phyloP scores from a whole-genome alignment of 108 stramenopile species.

The Hondaea fermentalgiana region DNA sequence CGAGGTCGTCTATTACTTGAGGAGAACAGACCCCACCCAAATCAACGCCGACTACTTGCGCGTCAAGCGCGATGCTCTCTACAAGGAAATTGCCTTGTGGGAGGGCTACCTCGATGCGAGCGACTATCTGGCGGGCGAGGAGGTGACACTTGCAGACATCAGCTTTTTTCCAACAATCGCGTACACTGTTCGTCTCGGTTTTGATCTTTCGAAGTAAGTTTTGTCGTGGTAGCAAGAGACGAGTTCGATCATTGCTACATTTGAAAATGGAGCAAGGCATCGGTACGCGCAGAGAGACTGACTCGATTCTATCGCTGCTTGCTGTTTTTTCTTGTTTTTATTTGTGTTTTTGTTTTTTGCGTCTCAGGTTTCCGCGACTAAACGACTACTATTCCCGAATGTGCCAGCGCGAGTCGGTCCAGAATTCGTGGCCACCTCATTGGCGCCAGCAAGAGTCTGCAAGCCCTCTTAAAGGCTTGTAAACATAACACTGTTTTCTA shows the following conservation, averaged over 20 bases:
- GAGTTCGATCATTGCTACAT: too few species aligned
- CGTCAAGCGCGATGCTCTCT: background rate
- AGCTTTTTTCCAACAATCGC: slow-evolving; percentile 8
- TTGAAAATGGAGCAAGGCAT: too few species aligned
- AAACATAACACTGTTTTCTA: background rate
- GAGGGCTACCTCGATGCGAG: slow-evolving; percentile 7
- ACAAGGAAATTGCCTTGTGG: background rate
- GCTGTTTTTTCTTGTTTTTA: too few species aligned
- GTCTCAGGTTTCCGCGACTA: background rate
- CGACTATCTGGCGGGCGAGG: slow-evolving; percentile 5
- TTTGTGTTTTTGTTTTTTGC: too few species aligned
- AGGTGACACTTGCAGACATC: background rate
- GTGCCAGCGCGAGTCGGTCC: background rate
- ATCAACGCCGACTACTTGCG: background rate
- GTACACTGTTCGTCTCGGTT: slow-evolving; percentile 15
- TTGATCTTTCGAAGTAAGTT: background rate
- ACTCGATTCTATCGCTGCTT: too few species aligned
- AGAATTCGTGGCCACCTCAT: slow-evolving; percentile 19
- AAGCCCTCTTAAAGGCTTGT: background rate
- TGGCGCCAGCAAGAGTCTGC: background rate
- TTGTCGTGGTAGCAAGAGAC: too few species aligned
- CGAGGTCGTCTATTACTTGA: slow-evolving; percentile 10
- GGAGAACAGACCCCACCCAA: background rate
- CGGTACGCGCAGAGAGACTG: too few species aligned
- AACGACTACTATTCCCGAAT: background rate